Conservation (phyloP, 768 basidiomycete species). For the Termitomyces sp. region DNA sequence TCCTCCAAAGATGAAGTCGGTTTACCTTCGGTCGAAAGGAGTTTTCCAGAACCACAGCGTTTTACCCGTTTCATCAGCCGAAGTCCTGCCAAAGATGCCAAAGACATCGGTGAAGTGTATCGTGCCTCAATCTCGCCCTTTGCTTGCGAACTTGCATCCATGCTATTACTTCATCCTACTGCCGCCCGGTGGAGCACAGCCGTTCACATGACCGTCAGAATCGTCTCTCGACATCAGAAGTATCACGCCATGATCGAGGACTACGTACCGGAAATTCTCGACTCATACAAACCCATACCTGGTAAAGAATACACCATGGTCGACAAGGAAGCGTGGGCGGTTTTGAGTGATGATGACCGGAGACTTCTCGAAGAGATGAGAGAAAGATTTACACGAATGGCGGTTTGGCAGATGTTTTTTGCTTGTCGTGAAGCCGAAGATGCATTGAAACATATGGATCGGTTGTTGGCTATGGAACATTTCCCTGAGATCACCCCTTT, state of each 20-base stretch:
- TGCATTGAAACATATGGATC: conserved; percentile 1
- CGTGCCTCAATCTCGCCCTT: neutral
- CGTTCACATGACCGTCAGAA: neutral
- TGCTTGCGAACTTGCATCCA: conserved; percentile 5
- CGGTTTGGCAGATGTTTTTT: conserved; percentile 11
- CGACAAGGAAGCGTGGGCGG: neutral
- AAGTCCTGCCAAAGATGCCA: neutral
- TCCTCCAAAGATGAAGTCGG: neutral
- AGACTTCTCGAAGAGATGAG: neutral
- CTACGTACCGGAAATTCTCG: conserved; percentile 3
- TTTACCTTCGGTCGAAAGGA: neutral
- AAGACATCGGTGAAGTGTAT: neutral
- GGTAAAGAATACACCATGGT: neutral
- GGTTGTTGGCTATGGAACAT: neutral
- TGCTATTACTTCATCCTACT: conserved; percentile 3
- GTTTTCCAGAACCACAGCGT: neutral
- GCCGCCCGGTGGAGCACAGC: neutral
- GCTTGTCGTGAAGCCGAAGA: conserved; percentile 4
- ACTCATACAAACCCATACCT: neutral
- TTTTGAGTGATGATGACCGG: neutral
- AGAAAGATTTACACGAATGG: conserved; percentile 1
- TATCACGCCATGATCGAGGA: conserved; percentile 1
- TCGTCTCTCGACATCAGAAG: neutral
- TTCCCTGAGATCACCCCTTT: neutral
- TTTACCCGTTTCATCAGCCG: neutral